Base-by-base conservation (phyloP, 331 rosid genomes). In the Malus hybrid region DNA sequence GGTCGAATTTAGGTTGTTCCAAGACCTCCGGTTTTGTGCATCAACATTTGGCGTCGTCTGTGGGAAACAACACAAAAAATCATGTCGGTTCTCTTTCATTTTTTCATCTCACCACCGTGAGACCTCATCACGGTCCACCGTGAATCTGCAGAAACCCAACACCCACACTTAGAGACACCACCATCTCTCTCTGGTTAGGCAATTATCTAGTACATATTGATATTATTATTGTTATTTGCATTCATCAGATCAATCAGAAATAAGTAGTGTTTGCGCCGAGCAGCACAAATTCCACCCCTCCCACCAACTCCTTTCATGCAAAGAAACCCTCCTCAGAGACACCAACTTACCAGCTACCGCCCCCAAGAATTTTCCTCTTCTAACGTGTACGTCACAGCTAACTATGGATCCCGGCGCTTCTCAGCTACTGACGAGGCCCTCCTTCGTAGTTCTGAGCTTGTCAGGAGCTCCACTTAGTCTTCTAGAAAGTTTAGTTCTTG, bases 401-500 rank as follows among this genome's bases (percentile, higher is more conserved):
- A 34, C 16, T 15, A 75, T 88, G 46, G 81, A 82, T 86, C 87
- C 2, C 84, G 82, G 0, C 61, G 80, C 3, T 82, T 87, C 70
- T 79, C 88, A 4, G 29, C 67, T 10, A 70, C 89, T 22, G 89
- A 83, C 1, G 89, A 87, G 19, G 64, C 87, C 24, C 79, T 89
- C 74, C 42, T 83, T 87, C 3, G 82, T 20, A 10, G 75, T 68
- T 5, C 80, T 89, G 26, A 33, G 81, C 36, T 50, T 93, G 5
- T 84, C 91, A 24, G 34, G 94, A 91, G 86, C 93, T 93, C 76
- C 91, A 91, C 73, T 48, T 86, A n/a, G 75, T 76, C 33, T 85
- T 88, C 81, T 96, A 89, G 86, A 89, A 89, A 85, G 74, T 89
- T 69, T 80, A 50, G 57, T 81, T 73, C 80, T 57, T 91, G 20